phyloP scores from a whole-genome alignment of 2,329 filamentous ascomycete species.

The Clarireedia monteithiana region DNA sequence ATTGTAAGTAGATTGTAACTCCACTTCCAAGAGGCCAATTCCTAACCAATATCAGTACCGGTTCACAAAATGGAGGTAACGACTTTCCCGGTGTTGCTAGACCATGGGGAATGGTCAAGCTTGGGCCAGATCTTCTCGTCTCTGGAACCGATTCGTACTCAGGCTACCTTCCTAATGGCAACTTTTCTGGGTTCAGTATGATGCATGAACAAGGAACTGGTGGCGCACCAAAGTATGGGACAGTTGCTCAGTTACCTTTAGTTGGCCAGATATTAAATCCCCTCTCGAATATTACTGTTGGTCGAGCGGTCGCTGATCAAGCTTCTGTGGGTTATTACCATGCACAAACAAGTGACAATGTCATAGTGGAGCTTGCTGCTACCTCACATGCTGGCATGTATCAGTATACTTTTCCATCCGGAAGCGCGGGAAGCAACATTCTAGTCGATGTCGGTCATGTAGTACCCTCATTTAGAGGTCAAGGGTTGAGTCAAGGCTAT shows the following conservation, averaged over 20 bases:
- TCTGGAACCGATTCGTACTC: conserved; percentile 44
- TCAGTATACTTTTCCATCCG: conserved; percentile 48
- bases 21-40: not conserved
- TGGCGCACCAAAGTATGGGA: conserved; percentile 62
- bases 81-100: conserved; percentile 37
- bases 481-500: conserved; percentile 55
- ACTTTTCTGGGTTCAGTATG: conserved; percentile 53
- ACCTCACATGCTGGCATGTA: conserved; percentile 50
- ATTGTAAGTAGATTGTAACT: conserved; percentile 13
- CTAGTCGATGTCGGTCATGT: conserved; percentile 38
- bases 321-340: conserved; percentile 55
- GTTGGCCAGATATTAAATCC: conserved; percentile 44
- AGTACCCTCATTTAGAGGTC: conserved; percentile 52
- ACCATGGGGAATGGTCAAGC: conserved; percentile 39
- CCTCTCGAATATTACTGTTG: conserved; percentile 46
- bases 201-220: conserved; percentile 62
- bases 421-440: conserved; percentile 12
- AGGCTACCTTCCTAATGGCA: conserved; percentile 42
- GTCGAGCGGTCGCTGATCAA: conserved; percentile 41
- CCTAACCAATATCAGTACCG: conserved; percentile 12
- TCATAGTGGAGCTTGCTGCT: conserved; percentile 50
- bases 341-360: conserved; percentile 45
- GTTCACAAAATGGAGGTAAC: conserved; percentile 38
- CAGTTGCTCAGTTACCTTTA: conserved; percentile 52
- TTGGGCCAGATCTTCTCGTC: conserved; percentile 34